Evolutionary conservation across 2,329 filamentous ascomycete genomes (phyloP), one percentile per base, ranked within the genome.

Genomic region (Hymenoscyphus fraxineus): DNA sequence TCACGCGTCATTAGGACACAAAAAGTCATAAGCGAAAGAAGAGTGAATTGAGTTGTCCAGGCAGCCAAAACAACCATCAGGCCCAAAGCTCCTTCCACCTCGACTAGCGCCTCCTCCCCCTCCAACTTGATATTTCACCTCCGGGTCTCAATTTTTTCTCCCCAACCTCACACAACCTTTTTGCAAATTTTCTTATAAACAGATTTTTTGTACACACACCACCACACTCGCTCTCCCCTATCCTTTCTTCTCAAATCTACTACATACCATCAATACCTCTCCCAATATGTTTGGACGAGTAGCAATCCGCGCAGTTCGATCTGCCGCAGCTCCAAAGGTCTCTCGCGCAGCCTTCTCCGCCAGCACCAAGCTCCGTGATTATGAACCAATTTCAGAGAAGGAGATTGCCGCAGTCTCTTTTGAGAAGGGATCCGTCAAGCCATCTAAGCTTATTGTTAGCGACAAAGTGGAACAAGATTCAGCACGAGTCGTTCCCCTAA

Each of bases 401-500:
- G 72, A 75, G 62, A 66, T 75, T 54, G 66, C 68, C 13, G 59
- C 66, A 31, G 63, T 69, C 31, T 63, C 68, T 13, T 73, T 71
- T 65, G 57, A 61, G 32, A 66, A 66, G 55, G 70, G 69, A 6
- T 66, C 68, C 1, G 63, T 67, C 16, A 63, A 72, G 59, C 61
- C 64, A 54, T 64, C 69, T 6, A 73, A 69, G 4, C 68, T 75
- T 51, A 65, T 65, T 27, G 71, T 75, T 44, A 68, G 68, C n/a
- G 69, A 72, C 13, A 60, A 59, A 19, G 44, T 39, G 15, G 54
- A 68, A 35, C 47, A 58, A 16, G 57, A 61, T 2, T 41, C 66
- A 16, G 64, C 69, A 6, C 63, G 66, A 60, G 72, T 74, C 60
- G 70, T 71, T 32, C 85, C 85, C 22, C 79, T 89, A 56, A 80